Base-by-base conservation (phyloP, 306 rosid genomes). In the Quillaja saponaria region DNA sequence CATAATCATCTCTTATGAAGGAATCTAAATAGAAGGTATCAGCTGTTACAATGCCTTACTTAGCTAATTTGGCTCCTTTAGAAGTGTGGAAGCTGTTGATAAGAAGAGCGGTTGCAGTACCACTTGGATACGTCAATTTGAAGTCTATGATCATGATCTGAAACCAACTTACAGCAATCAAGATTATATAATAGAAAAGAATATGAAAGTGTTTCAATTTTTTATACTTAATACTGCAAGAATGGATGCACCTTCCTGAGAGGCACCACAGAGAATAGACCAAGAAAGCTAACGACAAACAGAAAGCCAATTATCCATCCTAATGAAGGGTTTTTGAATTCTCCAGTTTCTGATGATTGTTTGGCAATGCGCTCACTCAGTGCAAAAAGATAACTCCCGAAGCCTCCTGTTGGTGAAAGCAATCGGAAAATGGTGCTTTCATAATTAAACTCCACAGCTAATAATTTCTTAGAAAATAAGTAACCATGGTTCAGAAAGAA, bases 51-150 rank as follows among this genome's bases (percentile, higher is more conserved):
- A 21, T 61, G 25, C n/a, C 34, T 45, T 14, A 61, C 38, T 41
- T 44, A 28, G 54, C 53, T 15, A 48, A 11, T 35, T 35, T 48
- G 19, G 40, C 39, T 47, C 53, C 54, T 17, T 16, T 15, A 67
- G 83, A 83, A 55, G 87, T 81, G 71, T 81, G 86, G 74, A 81
- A 75, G 51, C 86, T 78, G 76, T 81, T 81, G 71, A 81, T 81
- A 52, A 81, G 87, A 81, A 58, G 66, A 49, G 87, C 87, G 33
- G 83, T 81, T 55, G 83, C 83, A 49, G 87, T 81, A 48, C 87
- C 87, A 81, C 87, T 81, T n/a, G 87, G 87, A 78, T 81, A 81
- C 34, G 79, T 81, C 69, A 78, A 64, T 71, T 78, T 81, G 68
- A 81, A 78, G 49, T 78, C 81, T 49, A 81, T 67, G 34, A 81